A percentile compares a stretch with the other conserved stretches of the same genome.
phyloP scores from a whole-genome alignment of 2,329 filamentous ascomycete species.

The Intubia oerlemansii region DNA sequence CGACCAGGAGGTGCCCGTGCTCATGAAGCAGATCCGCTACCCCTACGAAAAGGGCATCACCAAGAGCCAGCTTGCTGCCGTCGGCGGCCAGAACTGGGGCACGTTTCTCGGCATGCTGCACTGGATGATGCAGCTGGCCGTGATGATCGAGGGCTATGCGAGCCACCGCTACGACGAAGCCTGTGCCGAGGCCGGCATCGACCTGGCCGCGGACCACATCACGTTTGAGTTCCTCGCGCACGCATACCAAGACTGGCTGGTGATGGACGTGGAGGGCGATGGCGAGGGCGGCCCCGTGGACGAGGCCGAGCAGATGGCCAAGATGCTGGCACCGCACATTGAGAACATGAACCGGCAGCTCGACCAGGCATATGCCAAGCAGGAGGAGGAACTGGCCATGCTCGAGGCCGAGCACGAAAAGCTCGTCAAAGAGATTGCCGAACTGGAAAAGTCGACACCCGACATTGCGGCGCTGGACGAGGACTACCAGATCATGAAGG shows the following conservation, averaged over 20 bases:
- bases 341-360: slow-evolving; percentile 77
- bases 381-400: slow-evolving; percentile 62
- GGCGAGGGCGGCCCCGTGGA: slow-evolving; percentile 51
- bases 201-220: slow-evolving; percentile 76
- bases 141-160: slow-evolving; percentile 76
- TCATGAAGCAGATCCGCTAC: slow-evolving; percentile 84
- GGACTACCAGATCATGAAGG: slow-evolving; percentile 81
- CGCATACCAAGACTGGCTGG: slow-evolving; percentile 85
- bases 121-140: slow-evolving; percentile 97
- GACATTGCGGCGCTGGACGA: slow-evolving; percentile 70
- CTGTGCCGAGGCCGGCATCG: slow-evolving; percentile 68
- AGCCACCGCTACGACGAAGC: slow-evolving; percentile 71
- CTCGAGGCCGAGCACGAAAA: slow-evolving; percentile 72
- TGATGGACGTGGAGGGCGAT: slow-evolving; percentile 64
- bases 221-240: slow-evolving; percentile 82
- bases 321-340: slow-evolving; percentile 62
- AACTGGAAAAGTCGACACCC: slow-evolving; percentile 69
- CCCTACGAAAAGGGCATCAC: slow-evolving; percentile 91
- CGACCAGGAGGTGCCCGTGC: slow-evolving; percentile 80
- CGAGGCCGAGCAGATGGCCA: slow-evolving; percentile 56
- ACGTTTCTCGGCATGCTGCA: slow-evolving; percentile 85
- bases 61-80: slow-evolving; percentile 85
- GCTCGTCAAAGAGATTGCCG: slow-evolving; percentile 68
- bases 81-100: slow-evolving; percentile 92
- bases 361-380: slow-evolving; percentile 63